Percentiles rank a stretch among this genome's conserved stretches.
Evolutionary conservation across 768 basidiomycete species (phyloP).

Genomic region (Daedaleopsis nitida): DNA sequence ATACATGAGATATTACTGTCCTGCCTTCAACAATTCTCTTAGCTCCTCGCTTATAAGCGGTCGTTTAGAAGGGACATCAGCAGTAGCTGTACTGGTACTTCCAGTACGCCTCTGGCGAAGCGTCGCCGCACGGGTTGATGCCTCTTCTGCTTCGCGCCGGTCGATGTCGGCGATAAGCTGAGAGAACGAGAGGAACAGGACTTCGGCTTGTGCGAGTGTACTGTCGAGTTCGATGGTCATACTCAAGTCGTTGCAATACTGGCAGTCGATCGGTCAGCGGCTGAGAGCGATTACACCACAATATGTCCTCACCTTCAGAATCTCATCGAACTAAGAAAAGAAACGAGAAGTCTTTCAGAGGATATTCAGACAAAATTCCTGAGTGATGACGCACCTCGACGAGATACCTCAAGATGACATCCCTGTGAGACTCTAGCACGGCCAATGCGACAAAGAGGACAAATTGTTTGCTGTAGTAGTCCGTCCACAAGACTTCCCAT

Average conservation of each 20-base stretch:
- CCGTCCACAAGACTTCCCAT: slow-evolving; percentile 95
- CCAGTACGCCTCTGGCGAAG: slow-evolving; percentile 36
- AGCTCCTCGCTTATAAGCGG: slow-evolving; percentile 64
- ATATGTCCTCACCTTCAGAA: slow-evolving; percentile 54
- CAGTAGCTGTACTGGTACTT: neutral
- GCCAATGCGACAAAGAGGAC: slow-evolving; percentile 95
- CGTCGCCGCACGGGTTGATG: slow-evolving; percentile 26
- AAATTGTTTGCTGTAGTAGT: slow-evolving; percentile 86
- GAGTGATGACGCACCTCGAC: slow-evolving; percentile 68
- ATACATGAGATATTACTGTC: slow-evolving; percentile 32
- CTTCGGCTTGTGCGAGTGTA: slow-evolving; percentile 95
- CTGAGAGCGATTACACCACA: neutral
- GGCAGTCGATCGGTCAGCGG: slow-evolving; percentile 6
- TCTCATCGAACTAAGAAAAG: slow-evolving; percentile 70
- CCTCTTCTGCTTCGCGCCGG: slow-evolving; percentile 65
- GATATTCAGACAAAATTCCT: no score
- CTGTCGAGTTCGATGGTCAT: slow-evolving; percentile 97
- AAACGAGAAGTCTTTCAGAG: no score
- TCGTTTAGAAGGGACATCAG: slow-evolving; percentile 36
- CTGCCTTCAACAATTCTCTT: slow-evolving; percentile 56
- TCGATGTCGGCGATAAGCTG: slow-evolving; percentile 90
- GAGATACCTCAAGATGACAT: slow-evolving; percentile 93
- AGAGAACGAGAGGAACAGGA: slow-evolving; percentile 90
- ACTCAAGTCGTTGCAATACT: slow-evolving; percentile 94
- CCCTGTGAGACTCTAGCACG: slow-evolving; percentile 91